Evolutionary conservation across 2,329 filamentous ascomycete genomes (phyloP).

Genomic region (Tricladium varicosporioides): DNA sequence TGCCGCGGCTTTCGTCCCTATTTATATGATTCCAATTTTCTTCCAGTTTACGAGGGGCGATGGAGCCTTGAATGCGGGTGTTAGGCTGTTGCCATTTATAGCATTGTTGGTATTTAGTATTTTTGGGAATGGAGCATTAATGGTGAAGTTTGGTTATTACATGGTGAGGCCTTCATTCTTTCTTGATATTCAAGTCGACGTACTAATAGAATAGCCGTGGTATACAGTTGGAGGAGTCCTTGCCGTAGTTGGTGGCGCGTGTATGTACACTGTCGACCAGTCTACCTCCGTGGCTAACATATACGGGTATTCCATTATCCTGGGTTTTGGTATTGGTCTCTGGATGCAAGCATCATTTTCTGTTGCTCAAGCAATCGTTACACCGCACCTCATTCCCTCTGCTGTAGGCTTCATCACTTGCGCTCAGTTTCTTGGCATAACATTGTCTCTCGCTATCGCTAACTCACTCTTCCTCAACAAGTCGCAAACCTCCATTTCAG

Average conservation of each 20-base stretch:
- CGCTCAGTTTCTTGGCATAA: conserved; percentile 33
- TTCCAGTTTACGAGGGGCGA: conserved; percentile 50
- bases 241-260: conserved; percentile 35
- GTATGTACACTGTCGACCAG: conserved; percentile 31
- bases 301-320: conserved; percentile 26
- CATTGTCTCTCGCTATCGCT: conserved; percentile 36
- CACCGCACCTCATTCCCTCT: conserved; percentile 26
- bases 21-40: conserved; percentile 45
- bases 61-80: conserved; percentile 41
- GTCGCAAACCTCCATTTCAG: conserved; percentile 26
- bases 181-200: too few species aligned
- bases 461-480: conserved; percentile 37
- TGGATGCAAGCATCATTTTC: conserved; percentile 35
- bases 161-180: conserved; percentile 17
- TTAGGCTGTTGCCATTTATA: conserved; percentile 42
- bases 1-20: conserved; percentile 25
- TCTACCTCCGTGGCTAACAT: background rate
- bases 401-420: conserved; percentile 37
- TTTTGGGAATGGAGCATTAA: conserved; percentile 37
- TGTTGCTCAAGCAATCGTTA: conserved; percentile 35
- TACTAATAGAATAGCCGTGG: conserved; percentile 23
- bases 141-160: conserved; percentile 39
- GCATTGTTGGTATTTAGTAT: conserved; percentile 36
- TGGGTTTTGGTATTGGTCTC: conserved; percentile 40
- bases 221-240: conserved; percentile 39